A percentile compares a stretch with the other conserved stretches of the same genome.
Conservation (phyloP, 768 basidiomycete species). For the Pisolithus marmoratus region DNA sequence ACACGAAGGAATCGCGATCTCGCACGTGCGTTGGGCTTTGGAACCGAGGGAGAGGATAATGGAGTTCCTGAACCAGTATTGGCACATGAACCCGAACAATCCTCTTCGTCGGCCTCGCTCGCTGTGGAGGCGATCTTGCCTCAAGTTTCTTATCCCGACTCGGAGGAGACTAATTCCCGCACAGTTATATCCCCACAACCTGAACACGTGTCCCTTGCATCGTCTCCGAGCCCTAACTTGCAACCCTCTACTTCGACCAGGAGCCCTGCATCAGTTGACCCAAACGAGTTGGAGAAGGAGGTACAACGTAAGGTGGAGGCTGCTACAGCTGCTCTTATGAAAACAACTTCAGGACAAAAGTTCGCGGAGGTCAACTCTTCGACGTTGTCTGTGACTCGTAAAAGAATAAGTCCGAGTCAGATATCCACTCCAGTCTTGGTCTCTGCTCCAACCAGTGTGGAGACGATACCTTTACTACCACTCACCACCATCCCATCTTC, state of each 20-base stretch:
- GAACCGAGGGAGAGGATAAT: conserved; percentile 34
- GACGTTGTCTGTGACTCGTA: conserved; percentile 41
- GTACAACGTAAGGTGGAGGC: conserved; percentile 66
- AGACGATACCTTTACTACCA: conserved; percentile 53
- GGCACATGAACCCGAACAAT: conserved; percentile 18
- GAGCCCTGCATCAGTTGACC: conserved; percentile 39
- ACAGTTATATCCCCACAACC: conserved; percentile 1
- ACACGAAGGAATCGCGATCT: conserved; percentile 67
- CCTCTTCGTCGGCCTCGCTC: conserved; percentile 27
- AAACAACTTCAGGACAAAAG: conserved; percentile 39
- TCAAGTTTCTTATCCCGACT: conserved; percentile 13
- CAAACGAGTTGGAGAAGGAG: conserved; percentile 54
- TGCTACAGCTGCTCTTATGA: conserved; percentile 56
- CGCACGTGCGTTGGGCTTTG: conserved; percentile 68
- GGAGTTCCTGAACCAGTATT: conserved; percentile 17
- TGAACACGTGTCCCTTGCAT: conserved; percentile 1
- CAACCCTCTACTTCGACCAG: conserved; percentile 32
- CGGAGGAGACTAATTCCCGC: conserved; percentile 4
- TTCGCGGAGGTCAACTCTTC: conserved; percentile 36
- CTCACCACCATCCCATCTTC: conserved; percentile 28
- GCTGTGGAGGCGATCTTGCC: conserved; percentile 30
- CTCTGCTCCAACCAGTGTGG: conserved; percentile 63
- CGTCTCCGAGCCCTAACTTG: conserved; percentile 16
- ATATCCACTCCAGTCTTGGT: conserved; percentile 64
- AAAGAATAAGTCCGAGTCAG: conserved; percentile 54